Conservation (phyloP, 768 basidiomycete genomes). For the Pholiota microspora region DNA sequence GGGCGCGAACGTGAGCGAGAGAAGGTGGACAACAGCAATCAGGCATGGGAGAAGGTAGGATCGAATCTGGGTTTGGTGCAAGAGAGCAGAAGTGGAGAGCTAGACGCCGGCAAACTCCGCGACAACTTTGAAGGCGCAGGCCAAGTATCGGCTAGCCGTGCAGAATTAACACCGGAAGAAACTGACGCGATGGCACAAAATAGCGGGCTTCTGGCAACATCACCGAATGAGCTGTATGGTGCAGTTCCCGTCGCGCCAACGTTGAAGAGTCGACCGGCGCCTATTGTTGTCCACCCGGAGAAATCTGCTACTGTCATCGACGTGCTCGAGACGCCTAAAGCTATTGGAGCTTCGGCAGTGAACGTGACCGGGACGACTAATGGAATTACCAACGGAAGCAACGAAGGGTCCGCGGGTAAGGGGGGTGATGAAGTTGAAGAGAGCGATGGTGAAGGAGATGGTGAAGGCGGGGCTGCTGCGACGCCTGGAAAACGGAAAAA, state of each 20-base stretch:
- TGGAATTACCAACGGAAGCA: background rate
- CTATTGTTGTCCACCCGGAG: background rate
- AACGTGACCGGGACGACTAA: too few relatives aligned
- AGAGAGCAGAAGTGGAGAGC: background rate
- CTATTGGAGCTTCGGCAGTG: background rate
- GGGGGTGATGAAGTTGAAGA: slow-evolving; percentile 40
- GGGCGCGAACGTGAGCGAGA: background rate
- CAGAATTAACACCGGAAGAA: background rate
- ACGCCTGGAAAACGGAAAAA: slow-evolving; percentile 43
- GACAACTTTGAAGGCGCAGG: background rate
- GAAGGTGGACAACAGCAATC: background rate
- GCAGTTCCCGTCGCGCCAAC: background rate
- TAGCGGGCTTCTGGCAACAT: too few relatives aligned
- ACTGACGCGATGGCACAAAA: background rate
- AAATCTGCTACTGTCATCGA: background rate
- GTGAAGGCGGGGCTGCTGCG: slow-evolving; percentile 23
- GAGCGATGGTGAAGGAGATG: slow-evolving; percentile 14
- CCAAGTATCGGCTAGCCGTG: background rate
- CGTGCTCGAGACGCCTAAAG: background rate
- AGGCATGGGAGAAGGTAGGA: background rate
- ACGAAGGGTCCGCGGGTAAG: slow-evolving; percentile 21
- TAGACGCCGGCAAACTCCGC: background rate
- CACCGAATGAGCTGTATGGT: background rate
- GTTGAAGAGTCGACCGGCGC: background rate
- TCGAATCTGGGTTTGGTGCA: background rate